These are phyloP conservation scores for Blastobotrys terrestris DNA, from an alignment of 805 yeast genomes.

Conservation along the genomic window DNA sequence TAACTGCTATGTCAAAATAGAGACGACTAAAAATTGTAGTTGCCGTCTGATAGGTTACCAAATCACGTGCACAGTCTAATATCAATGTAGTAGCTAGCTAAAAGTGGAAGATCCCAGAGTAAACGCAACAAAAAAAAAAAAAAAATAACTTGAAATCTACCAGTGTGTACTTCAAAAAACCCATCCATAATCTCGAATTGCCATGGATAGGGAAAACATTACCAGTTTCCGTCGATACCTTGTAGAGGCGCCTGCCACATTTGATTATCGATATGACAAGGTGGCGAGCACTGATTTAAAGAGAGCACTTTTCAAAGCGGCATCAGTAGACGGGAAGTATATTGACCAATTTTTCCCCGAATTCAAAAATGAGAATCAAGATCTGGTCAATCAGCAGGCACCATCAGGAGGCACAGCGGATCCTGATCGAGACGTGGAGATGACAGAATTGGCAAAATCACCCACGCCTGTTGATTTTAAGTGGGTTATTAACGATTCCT, in stretches of 20 bases:
- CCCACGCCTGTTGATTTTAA: slow-evolving; percentile 16
- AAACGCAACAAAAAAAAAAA: neutral
- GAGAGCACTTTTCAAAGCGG: slow-evolving; percentile 38
- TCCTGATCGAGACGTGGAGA: slow-evolving; percentile 22
- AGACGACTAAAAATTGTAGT: too few species aligned
- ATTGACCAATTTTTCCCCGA: slow-evolving; percentile 36
- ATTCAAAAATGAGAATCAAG: slow-evolving; percentile 4
- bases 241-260: slow-evolving; percentile 27
- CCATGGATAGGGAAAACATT: slow-evolving; percentile 1
- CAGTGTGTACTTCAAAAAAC: too few species aligned
- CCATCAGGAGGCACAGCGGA: slow-evolving; percentile 15
- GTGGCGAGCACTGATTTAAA: slow-evolving; percentile 28
- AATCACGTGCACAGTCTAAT: neutral
- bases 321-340: slow-evolving; percentile 39
- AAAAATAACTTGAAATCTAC: too few species aligned
- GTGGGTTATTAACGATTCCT: slow-evolving; percentile 20
- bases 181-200: neutral
- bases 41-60: neutral
- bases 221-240: slow-evolving; percentile 20
- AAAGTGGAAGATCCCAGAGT: neutral
- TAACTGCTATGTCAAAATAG: too few species aligned
- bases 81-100: neutral
- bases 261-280: slow-evolving; percentile 23
- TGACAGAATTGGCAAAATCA: slow-evolving; percentile 23
- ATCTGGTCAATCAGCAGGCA: neutral